These are phyloP conservation scores for Pochonia chlamydosporia DNA, from an alignment of 2,329 filamentous ascomycete genomes.

Conservation along the genomic window DNA sequence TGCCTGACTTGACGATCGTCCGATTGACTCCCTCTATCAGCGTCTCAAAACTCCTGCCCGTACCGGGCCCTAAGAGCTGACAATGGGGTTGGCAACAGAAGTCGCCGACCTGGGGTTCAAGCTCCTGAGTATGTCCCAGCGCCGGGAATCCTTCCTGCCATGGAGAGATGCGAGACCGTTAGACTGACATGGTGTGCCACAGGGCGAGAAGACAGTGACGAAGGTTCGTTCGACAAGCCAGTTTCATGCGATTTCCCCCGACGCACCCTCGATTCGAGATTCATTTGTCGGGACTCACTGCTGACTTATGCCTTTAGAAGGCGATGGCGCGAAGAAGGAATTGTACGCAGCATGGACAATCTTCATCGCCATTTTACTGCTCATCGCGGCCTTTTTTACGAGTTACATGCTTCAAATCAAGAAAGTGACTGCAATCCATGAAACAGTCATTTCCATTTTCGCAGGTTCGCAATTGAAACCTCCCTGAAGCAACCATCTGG, in stretches of 20 bases:
- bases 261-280: conserved; percentile 7
- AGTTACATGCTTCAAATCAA: conserved; percentile 96
- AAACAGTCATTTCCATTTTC: conserved; percentile 98
- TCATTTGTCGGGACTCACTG: neutral
- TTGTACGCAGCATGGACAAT: conserved; percentile 94
- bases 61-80: conserved; percentile 2
- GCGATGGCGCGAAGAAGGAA: conserved; percentile 85
- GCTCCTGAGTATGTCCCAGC: conserved; percentile 24
- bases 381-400: conserved; percentile 91
- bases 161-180: neutral
- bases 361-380: conserved; percentile 90
- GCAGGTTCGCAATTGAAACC: conserved; percentile 52
- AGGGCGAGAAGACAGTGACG: conserved; percentile 23
- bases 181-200: conserved; percentile 2
- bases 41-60: neutral
- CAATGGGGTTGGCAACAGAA: conserved; percentile 18
- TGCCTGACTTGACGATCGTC: neutral
- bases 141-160: neutral
- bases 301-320: conserved; percentile 38
- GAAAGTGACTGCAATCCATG: conserved; percentile 95
- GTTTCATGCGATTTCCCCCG: neutral
- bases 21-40: neutral
- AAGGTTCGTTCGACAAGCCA: conserved; percentile 20
- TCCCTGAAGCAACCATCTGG: neutral
- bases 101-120: conserved; percentile 24